Base-by-base conservation (phyloP, 768 basidiomycete genomes). In the Lentinula edodes region DNA sequence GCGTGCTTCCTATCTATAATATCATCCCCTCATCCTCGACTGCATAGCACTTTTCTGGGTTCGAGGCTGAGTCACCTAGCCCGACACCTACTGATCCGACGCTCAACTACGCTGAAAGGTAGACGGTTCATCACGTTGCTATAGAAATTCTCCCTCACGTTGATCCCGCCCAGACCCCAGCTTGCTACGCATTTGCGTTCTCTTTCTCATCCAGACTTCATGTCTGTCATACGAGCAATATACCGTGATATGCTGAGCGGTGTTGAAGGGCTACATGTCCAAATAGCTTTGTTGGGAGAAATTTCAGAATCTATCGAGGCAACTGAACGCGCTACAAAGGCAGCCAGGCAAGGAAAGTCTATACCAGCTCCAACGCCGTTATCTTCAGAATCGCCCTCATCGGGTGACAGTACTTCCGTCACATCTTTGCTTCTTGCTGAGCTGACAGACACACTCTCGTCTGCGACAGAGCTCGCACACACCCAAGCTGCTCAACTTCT, bases 391-490 rank as follows among this genome's bases (percentile, higher is more conserved):
- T 23, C 51, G 59, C 45, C 52, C 48, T 52, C 38, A 39, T 32
- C 18, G 7, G 3, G 54, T 18, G 28, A 42, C 7, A n/a, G 16
- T 36, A 15, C 36, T 50, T 53, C 51, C 15, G 34, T 60, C 5
- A 41, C 62, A n/a, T 62, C 53, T 23, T 75, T 78, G 20, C 65
- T 86, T 36, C 80, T 83, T 60, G 85, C 87, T 62, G 92, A 95
- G 56, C 73, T 95, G 9, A 70, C 78, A 7, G 94, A 95, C 65
- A 85, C 91, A 48, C 76, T 97, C 41, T 83, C 87, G 2, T 87
- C 92, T 0, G 83, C 88, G 0, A 85, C 92, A 20, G 96, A 98
- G 68, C 82, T 96, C 4, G 87, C 92, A 8, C 94, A 97, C 71
- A 83, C 87, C 8, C 84, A 91, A 32, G 85, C 85, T 1, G 89